Percentiles rank a stretch among this genome's conserved stretches.
Evolutionary conservation across 2,329 filamentous ascomycete genomes (phyloP).

Genomic region (Fusarium stilboides): DNA sequence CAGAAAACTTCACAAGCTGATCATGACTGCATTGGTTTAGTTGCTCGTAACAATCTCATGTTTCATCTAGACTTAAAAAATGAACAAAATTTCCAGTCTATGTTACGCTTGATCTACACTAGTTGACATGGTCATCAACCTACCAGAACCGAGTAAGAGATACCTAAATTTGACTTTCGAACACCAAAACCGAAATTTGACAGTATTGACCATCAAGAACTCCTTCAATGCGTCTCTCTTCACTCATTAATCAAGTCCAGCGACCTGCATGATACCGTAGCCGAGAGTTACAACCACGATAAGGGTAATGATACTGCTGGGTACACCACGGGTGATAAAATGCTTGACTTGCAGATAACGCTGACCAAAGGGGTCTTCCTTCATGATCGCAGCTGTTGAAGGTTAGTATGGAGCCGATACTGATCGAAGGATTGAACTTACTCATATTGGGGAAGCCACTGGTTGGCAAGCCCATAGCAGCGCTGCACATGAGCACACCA

Average conservation of each 20-base stretch:
- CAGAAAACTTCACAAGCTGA: neutral
- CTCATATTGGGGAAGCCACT: conserved; percentile 99
- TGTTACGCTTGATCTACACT: conserved; percentile 36
- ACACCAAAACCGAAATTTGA: conserved; percentile 4
- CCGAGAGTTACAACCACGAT: conserved; percentile 88
- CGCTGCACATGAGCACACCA: conserved; percentile 94
- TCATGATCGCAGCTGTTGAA: conserved; percentile 91
- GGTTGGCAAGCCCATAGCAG: conserved; percentile 95
- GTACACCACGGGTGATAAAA: conserved; percentile 94
- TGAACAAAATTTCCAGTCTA: conserved; percentile 29
- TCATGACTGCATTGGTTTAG: neutral
- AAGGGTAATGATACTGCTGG: conserved; percentile 86
- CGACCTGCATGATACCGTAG: conserved; percentile 89
- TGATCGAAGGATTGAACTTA: conserved; percentile 67
- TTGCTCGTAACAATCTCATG: conserved; percentile 1
- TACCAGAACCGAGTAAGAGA: conserved; percentile 7
- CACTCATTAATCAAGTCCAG: conserved; percentile 67
- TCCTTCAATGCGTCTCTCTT: neutral
- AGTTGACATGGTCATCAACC: conserved; percentile 18
- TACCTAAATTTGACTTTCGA: conserved; percentile 4
- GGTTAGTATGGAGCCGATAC: conserved; percentile 41
- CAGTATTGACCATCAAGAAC: conserved; percentile 3
- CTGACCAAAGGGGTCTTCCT: conserved; percentile 94
- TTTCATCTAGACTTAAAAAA: neutral
- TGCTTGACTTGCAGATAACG: conserved; percentile 93